Evolutionary conservation across 768 basidiomycete genomes (phyloP).

Genomic region (Mycena indigotica): DNA sequence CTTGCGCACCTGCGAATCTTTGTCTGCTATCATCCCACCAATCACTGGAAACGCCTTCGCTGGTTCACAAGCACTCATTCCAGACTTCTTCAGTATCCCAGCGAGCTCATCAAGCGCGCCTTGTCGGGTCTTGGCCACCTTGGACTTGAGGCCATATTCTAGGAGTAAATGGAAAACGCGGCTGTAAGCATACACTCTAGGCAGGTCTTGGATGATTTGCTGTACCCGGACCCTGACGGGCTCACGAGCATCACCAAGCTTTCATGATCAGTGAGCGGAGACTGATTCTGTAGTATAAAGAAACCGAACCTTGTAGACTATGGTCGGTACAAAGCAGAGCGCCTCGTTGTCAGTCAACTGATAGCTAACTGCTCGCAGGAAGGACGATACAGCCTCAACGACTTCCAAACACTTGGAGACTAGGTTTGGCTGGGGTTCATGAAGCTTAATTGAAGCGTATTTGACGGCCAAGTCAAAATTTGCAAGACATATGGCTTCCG

Average conservation of each 20-base stretch:
- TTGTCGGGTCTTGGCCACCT: conserved; percentile 90
- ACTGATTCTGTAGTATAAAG: not conserved
- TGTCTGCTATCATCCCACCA: conserved; percentile 82
- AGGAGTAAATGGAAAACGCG: conserved; percentile 86
- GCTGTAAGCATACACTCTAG: conserved; percentile 91
- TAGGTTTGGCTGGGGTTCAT: conserved; percentile 90
- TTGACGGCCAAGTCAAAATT: conserved; percentile 92
- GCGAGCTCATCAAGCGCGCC: conserved; percentile 84
- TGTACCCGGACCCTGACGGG: conserved; percentile 78
- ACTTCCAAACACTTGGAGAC: conserved; percentile 87
- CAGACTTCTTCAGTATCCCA: conserved; percentile 75
- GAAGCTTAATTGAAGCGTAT: conserved; percentile 87
- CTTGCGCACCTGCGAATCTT: conserved; percentile 86
- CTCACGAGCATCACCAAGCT: conserved; percentile 95
- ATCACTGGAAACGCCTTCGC: conserved; percentile 76
- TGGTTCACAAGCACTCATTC: conserved; percentile 80
- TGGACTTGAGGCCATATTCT: conserved; percentile 86
- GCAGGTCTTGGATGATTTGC: conserved; percentile 80
- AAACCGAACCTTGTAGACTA: conserved; percentile 79
- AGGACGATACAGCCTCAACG: conserved; percentile 74
- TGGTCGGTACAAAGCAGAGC: conserved; percentile 82
- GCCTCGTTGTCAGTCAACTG: conserved; percentile 88
- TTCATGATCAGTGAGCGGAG: conserved; percentile 10
- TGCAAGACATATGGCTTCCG: conserved; percentile 70
- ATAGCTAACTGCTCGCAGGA: conserved; percentile 72